Evolutionary conservation across 2,329 filamentous ascomycete genomes (phyloP).

Genomic region (Fusarium falciforme): DNA sequence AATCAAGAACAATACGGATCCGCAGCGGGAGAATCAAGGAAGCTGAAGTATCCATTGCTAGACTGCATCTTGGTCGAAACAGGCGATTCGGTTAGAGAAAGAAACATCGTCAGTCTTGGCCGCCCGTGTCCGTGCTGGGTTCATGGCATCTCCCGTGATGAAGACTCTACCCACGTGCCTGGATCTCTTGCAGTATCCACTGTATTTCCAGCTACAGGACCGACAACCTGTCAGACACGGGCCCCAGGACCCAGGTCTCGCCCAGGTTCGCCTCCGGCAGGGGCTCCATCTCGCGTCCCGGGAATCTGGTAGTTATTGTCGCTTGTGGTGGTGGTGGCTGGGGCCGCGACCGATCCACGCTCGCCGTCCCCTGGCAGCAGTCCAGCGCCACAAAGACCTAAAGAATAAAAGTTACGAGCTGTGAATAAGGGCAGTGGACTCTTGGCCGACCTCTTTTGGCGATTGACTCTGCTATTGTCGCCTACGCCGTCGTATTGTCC

Average conservation of each 20-base stretch:
- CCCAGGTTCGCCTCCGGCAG: neutral
- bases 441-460: neutral
- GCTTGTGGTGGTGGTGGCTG: neutral
- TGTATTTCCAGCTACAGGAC: neutral
- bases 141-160: neutral
- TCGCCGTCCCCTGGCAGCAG: neutral
- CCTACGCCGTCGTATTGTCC: neutral
- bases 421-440: neutral
- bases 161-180: neutral
- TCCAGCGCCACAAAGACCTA: neutral
- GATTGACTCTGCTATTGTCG: neutral
- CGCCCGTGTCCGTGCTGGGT: neutral
- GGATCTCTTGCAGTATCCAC: neutral
- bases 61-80: neutral
- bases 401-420: neutral
- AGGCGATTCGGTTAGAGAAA: neutral
- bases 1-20: constrained; percentile 4
- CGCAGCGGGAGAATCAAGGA: neutral
- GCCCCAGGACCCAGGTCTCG: neutral
- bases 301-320: neutral
- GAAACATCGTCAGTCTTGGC: neutral
- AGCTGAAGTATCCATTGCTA: neutral
- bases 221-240: neutral
- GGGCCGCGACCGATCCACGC: neutral
- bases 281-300: neutral